phyloP scores from a whole-genome alignment of 352 stramenopile genomes.

The Pythium myriotylum region DNA sequence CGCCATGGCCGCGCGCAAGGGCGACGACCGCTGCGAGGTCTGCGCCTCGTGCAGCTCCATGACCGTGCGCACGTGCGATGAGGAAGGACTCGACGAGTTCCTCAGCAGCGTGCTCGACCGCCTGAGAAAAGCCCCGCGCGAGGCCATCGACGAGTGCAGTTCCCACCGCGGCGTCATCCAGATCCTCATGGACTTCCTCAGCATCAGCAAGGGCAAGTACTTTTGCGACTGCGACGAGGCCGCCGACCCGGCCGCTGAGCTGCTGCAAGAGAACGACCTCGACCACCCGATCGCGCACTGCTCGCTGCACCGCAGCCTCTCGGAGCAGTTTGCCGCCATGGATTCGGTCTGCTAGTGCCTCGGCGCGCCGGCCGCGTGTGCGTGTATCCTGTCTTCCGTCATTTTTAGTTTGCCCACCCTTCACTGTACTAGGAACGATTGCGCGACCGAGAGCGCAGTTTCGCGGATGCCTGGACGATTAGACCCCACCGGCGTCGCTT shows the following conservation, averaged over 20 bases:
- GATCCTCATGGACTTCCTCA: conserved; percentile 87
- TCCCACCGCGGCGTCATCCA: conserved; percentile 74
- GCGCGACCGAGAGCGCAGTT: conserved; percentile 3
- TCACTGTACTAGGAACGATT: conserved; percentile 5
- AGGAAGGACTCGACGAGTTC: conserved; percentile 63
- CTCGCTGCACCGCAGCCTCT: conserved; percentile 76
- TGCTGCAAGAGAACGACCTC: conserved; percentile 51
- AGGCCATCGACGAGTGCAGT: conserved; percentile 57
- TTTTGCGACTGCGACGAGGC: conserved; percentile 68
- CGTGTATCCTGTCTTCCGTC: conserved; percentile 5
- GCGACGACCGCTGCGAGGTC: conserved; percentile 50
- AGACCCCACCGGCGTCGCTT: neutral
- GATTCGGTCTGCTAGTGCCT: conserved; percentile 73
- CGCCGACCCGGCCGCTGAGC: conserved; percentile 16
- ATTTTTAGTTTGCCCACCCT: conserved; percentile 11
- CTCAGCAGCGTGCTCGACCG: conserved; percentile 53
- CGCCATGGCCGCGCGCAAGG: conserved; percentile 59
- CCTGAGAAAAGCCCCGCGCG: conserved; percentile 46
- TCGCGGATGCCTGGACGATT: neutral
- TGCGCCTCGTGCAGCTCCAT: conserved; percentile 55
- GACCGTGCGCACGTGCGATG: conserved; percentile 47
- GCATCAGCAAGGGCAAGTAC: conserved; percentile 73
- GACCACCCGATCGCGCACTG: conserved; percentile 71
- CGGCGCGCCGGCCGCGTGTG: conserved; percentile 2
- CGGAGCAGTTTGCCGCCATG: conserved; percentile 71